Base-by-base conservation (phyloP, 2,329 filamentous ascomycete genomes). In the Pseudogymnoascus sp. region DNA sequence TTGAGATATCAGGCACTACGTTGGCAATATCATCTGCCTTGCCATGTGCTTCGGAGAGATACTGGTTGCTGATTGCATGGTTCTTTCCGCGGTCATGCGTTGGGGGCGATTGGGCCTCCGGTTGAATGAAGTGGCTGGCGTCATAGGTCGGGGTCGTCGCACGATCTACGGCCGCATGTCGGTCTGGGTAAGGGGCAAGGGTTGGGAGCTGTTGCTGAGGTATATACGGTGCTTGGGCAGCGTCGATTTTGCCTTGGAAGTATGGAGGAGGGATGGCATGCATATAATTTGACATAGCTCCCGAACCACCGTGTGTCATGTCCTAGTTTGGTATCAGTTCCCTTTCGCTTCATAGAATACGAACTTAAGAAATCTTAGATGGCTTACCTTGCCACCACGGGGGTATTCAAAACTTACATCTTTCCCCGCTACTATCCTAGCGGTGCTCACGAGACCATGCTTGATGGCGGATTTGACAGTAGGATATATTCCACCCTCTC, bases 401-500 rank as follows among this genome's bases (percentile, higher is more conserved):
- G 18, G 30, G 20, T 43, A 43, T 18, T 25, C 25, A 12, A 25
- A 12, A 16, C 57, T 43, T 59, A 43, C 38, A 18, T 43, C 33
- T 59, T 43, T 43, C 11, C 33, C 57, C 33, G 57, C 25, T 54
- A 54, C 47, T 54, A 54, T 54, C 28, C 47, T 54, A 33, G 47
- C 47, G 47, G 47, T 54, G 47, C 47, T 54, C 20, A 54, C 33
- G 6, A 54, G 47, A 20, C 28, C 28, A 54, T 33, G 57, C 16
- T 59, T 59, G 11, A 59, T 43, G 8, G 57, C 18, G 22, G 33
- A 59, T 30, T 59, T 59, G 20, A 59, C 57, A 43, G 35, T 37
- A 43, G 57, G 57, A 6, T 59, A 59, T 25, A 59, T 59, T 20
- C 57, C 57, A 30, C 18, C 25, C 57, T 61, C 47, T 54, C 47